Base-by-base conservation (phyloP, 106 monocot genomes). In the Vanilla planifolia region DNA sequence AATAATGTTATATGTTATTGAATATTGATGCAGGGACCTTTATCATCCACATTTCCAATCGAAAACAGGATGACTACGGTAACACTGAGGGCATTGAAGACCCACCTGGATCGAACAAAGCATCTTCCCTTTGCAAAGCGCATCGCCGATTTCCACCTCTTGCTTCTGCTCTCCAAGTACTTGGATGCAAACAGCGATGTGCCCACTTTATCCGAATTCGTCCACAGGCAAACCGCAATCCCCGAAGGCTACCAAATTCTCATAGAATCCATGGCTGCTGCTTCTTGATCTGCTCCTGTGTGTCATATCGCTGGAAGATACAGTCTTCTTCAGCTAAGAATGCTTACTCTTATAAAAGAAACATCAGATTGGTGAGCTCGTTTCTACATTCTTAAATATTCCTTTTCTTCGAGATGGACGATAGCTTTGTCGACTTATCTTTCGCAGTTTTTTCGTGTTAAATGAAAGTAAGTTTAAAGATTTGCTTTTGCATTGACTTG, bases 181-280 rank as follows among this genome's bases (percentile, higher is more conserved):
- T 56, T 95, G 22, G 94, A 95, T 51, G 78, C 70, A 7, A 89
- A 86, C 24, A 55, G 78, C 21, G 94, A 89, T 30, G 73, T 95
- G 14, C 94, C 94, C 3, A 66, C 86, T 0, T 53, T 95, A 25
- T 61, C 95, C 1, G 80, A 80, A 10, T 95, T 86, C 29, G 81
- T 95, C 1, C 64, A 61, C 8, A 58, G 27, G 41, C 90, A 95
- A 67, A 36, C 66, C 10, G 3, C 78, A 0, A 73, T 95, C 5
- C 66, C 95, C 34, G 90, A 95, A 76, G 95, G 95, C 20, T 95
- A 90, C 61, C 78, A 84, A 62, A 73, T 95, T 36, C 57, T 95
- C 40, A 89, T 95, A 0, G 79, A 95, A 43, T 90, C 95, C 43
- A 59, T 95, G 62, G 95, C 95, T 53, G 80, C 70, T 4, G 55